phyloP scores from a whole-genome alignment of 441 rosid genomes.

The Pelargonium myrrhifolium region DNA sequence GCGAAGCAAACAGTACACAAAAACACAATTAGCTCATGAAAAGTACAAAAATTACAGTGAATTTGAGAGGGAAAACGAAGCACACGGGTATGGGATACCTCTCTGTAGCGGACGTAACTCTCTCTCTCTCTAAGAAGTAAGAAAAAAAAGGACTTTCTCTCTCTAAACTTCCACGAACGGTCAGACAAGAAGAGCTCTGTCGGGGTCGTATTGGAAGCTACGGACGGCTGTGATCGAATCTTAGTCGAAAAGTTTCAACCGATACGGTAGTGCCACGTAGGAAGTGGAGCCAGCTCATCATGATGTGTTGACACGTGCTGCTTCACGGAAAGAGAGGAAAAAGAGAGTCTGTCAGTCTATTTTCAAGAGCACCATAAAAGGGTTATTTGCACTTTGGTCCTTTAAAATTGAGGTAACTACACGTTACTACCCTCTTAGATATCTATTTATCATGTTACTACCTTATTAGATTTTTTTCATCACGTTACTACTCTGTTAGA shows the following conservation, averaged over 20 bases:
- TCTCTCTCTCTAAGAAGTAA: slow-evolving; percentile 18
- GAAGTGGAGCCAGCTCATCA: slow-evolving; percentile 31
- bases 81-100: slow-evolving; percentile 9
- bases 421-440: too few relatives aligned
- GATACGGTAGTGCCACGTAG: slow-evolving; percentile 35
- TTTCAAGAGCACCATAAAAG: not conserved
- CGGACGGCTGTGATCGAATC: slow-evolving; percentile 52
- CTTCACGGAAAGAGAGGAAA: slow-evolving; percentile 15
- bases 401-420: too few relatives aligned
- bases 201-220: slow-evolving; percentile 29
- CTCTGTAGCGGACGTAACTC: slow-evolving; percentile 22
- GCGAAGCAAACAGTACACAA: slow-evolving; percentile 6
- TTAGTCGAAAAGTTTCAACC: slow-evolving; percentile 21
- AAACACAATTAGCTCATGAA: not conserved
- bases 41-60: slow-evolving; percentile 16
- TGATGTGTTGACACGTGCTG: slow-evolving; percentile 37
- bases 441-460: too few relatives aligned
- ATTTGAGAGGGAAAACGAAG: slow-evolving; percentile 12
- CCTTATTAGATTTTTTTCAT: too few relatives aligned
- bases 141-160: slow-evolving; percentile 12
- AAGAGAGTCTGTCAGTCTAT: not conserved
- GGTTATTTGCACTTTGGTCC: not conserved
- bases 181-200: slow-evolving; percentile 36
- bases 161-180: slow-evolving; percentile 41
- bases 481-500: too few relatives aligned